Evolutionary conservation across 2,329 filamentous ascomycete species (phyloP).

Genomic region (Claviceps fusiformis): DNA sequence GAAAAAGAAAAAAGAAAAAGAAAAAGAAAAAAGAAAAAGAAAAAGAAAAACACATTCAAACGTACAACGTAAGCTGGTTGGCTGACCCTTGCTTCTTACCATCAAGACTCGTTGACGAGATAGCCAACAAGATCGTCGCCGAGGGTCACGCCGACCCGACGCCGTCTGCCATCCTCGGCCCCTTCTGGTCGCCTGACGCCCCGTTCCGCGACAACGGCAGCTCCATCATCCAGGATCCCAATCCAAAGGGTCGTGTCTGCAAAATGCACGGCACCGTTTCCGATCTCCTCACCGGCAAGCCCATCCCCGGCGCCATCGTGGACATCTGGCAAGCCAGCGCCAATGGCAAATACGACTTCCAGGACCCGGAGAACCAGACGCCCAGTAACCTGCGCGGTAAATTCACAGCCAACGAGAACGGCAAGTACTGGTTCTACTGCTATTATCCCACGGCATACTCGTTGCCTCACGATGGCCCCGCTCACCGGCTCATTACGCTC

Average conservation of each 20-base stretch:
- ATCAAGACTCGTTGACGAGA: conserved; percentile 42
- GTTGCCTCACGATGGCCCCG: conserved; percentile 48
- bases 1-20: too few species aligned
- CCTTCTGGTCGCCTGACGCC: too few species aligned
- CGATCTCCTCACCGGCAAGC: conserved; percentile 51
- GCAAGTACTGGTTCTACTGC: conserved; percentile 63
- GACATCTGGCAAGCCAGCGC: conserved; percentile 68
- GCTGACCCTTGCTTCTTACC: too few species aligned
- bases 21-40: too few species aligned
- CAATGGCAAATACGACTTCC: conserved; percentile 25
- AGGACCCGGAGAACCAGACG: too few species aligned
- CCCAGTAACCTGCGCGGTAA: conserved; percentile 56
- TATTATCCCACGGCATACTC: conserved; percentile 62
- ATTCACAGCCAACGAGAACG: conserved; percentile 56
- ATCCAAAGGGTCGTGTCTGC: conserved; percentile 43
- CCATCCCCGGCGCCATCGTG: conserved; percentile 54
- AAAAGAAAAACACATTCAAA: too few species aligned
- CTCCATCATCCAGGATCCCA: conserved; percentile 21
- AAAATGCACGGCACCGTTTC: conserved; percentile 57
- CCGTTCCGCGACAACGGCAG: too few species aligned
- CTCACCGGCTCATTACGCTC: conserved; percentile 26
- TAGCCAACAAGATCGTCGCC: conserved; percentile 49
- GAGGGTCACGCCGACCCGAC: conserved; percentile 50
- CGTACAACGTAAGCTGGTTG: too few species aligned
- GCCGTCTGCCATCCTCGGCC: too few species aligned